phyloP scores from a whole-genome alignment of 768 basidiomycete species.

The Omphalotus guepiniiformis region DNA sequence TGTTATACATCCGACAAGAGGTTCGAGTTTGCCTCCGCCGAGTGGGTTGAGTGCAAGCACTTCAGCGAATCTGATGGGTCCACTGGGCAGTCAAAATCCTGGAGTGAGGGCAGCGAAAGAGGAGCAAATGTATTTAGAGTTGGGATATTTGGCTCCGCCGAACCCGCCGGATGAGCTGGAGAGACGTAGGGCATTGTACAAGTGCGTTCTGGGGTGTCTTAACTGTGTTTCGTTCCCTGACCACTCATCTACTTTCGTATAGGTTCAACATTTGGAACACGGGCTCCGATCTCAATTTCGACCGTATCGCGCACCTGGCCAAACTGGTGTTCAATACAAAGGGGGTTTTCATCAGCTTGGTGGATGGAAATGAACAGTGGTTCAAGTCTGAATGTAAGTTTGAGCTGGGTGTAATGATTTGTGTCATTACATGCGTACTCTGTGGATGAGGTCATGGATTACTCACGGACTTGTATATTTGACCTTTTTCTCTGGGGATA shows the following conservation, averaged over 20 bases:
- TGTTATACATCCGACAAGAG: neutral
- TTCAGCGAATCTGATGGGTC: slow-evolving; percentile 1
- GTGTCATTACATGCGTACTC: neutral
- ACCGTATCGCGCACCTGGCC: slow-evolving; percentile 88
- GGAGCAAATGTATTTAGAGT: slow-evolving; percentile 59
- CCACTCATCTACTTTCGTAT: slow-evolving; percentile 7
- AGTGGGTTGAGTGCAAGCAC: neutral
- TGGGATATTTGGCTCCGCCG: slow-evolving; percentile 75
- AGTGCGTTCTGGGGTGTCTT: slow-evolving; percentile 37
- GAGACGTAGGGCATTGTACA: slow-evolving; percentile 79
- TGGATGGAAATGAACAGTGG: slow-evolving; percentile 87
- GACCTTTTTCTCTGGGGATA: slow-evolving; percentile 2
- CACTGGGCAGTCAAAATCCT: neutral
- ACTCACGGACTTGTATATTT: slow-evolving; percentile 4
- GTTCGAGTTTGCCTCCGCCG: neutral
- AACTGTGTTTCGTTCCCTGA: neutral
- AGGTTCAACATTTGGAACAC: slow-evolving; percentile 92
- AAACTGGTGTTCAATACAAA: slow-evolving; percentile 92
- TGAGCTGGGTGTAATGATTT: too few species aligned
- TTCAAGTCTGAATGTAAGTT: slow-evolving; percentile 82
- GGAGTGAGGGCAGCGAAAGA: slow-evolving; percentile 56
- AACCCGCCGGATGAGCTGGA: slow-evolving; percentile 82
- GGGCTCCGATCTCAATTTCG: slow-evolving; percentile 83
- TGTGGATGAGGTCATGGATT: neutral
- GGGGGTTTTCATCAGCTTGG: slow-evolving; percentile 74